Percentiles rank a stretch among this genome's conserved stretches.
Evolutionary conservation across 1,284 basidiomycete genomes (phyloP).

Genomic region (Dichomitus squalens): DNA sequence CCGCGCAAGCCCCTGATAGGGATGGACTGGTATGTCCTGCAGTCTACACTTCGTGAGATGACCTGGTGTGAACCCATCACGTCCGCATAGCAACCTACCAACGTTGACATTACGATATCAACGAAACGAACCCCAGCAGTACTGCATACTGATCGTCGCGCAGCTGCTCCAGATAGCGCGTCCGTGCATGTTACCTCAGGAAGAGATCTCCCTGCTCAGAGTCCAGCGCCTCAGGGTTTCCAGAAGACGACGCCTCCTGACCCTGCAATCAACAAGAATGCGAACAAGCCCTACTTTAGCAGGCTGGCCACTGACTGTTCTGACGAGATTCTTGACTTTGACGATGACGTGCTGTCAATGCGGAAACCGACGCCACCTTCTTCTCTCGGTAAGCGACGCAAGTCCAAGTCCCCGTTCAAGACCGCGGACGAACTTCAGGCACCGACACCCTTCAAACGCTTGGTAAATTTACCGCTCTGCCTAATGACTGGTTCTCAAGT

Average conservation of each 20-base stretch:
- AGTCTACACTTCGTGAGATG: background rate
- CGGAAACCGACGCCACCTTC: constrained; percentile 11
- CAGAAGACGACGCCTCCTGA: constrained; percentile 6
- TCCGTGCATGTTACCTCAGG: constrained; percentile 3
- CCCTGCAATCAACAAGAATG: background rate
- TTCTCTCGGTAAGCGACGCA: constrained; percentile 26
- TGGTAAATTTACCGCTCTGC: constrained; percentile 12
- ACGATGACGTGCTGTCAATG: constrained; percentile 17
- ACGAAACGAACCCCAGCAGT: constrained; percentile 22
- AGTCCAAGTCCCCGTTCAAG: constrained; percentile 9
- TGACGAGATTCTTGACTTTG: constrained; percentile 36
- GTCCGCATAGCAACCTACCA: constrained; percentile 20
- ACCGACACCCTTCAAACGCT: constrained; percentile 24
- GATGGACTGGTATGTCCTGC: constrained; percentile 15
- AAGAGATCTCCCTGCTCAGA: background rate
- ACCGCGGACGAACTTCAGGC: background rate
- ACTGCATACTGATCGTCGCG: constrained; percentile 5
- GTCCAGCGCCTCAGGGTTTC: background rate
- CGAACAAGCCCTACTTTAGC: constrained; percentile 28
- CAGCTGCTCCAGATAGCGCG: constrained; percentile 3
- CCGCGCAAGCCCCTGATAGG: constrained; percentile 27
- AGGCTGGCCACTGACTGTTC: constrained; percentile 31
- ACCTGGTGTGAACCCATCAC: background rate
- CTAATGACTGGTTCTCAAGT: background rate
- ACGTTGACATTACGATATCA: constrained; percentile 25